Conservation (phyloP, 2,329 filamentous ascomycete species). For the Arthrobotrys entomopaga region DNA sequence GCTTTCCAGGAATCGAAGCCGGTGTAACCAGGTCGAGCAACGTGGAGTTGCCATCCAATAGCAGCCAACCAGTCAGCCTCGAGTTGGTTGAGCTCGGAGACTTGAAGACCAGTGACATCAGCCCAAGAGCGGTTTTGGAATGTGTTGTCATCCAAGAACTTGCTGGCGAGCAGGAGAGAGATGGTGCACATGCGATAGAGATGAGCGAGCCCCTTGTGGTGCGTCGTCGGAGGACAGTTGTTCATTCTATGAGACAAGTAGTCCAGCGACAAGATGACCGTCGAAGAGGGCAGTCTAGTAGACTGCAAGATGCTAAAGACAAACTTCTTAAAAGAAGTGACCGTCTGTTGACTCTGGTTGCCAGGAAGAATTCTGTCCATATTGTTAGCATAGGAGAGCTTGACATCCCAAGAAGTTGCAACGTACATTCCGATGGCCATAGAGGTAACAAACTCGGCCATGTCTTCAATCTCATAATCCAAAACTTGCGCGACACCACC, state of each 20-base stretch:
- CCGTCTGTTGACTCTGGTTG: conserved; percentile 62
- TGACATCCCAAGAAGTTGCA: conserved; percentile 61
- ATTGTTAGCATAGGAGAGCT: conserved; percentile 39
- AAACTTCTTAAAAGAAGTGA: conserved; percentile 79
- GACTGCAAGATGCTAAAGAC: conserved; percentile 90
- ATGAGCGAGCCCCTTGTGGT: conserved; percentile 73
- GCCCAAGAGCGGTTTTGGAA: conserved; percentile 98
- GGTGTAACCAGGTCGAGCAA: conserved; percentile 80
- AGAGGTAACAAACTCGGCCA: conserved; percentile 93
- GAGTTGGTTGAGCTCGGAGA: conserved; percentile 82
- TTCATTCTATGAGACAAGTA: conserved; percentile 87
- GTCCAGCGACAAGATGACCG: conserved; percentile 88
- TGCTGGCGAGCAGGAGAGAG: conserved; percentile 85
- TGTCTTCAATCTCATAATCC: conserved; percentile 95
- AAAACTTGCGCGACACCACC: conserved; percentile 92
- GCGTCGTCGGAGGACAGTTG: conserved; percentile 70
- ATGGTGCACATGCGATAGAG: conserved; percentile 89
- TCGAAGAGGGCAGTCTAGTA: conserved; percentile 87
- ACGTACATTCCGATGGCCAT: conserved; percentile 81
- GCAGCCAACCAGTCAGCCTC: conserved; percentile 88
- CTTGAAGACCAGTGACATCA: conserved; percentile 89
- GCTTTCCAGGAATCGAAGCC: conserved; percentile 74
- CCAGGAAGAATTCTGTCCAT: conserved; percentile 66
- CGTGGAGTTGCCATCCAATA: conserved; percentile 85
- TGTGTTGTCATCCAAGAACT: conserved; percentile 95